Percentiles rank a stretch among this genome's conserved stretches.
phyloP scores from a whole-genome alignment of 192 early-diverging fungal species.

The Coemansia guatemalensis region DNA sequence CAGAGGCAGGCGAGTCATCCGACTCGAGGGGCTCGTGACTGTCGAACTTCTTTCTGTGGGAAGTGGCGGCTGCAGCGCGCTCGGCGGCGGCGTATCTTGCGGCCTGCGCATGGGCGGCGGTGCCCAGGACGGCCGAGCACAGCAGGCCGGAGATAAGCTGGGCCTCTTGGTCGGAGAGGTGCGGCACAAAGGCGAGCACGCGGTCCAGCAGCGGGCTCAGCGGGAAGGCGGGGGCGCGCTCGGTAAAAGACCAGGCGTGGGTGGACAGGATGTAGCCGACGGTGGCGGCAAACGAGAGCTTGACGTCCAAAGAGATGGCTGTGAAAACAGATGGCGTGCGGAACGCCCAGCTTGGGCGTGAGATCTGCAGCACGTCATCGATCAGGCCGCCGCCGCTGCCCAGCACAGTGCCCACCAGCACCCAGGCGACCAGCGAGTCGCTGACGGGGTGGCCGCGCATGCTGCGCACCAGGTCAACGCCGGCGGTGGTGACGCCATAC shows the following conservation, averaged over 20 bases:
- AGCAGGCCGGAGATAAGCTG: slow-evolving; percentile 41
- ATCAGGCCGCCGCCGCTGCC: slow-evolving; percentile 57
- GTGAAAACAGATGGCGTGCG: slow-evolving; percentile 49
- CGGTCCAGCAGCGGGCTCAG: slow-evolving; percentile 35
- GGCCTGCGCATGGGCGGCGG: slow-evolving; percentile 30
- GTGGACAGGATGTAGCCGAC: slow-evolving; percentile 53
- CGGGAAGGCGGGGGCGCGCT: slow-evolving; percentile 41
- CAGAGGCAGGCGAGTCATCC: not conserved
- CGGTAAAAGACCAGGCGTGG: slow-evolving; percentile 52
- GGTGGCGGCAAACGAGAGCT: slow-evolving; percentile 46
- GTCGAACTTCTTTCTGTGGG: slow-evolving; percentile 43
- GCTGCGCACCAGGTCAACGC: slow-evolving; percentile 53
- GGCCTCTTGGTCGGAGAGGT: slow-evolving; percentile 44
- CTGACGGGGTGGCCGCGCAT: slow-evolving; percentile 46
- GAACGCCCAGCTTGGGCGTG: slow-evolving; percentile 33
- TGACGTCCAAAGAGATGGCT: slow-evolving; percentile 42
- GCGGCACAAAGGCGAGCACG: slow-evolving; percentile 37
- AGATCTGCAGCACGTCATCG: slow-evolving; percentile 55
- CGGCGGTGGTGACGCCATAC: slow-evolving; percentile 53
- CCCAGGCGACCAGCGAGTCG: slow-evolving; percentile 52
- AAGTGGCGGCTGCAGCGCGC: slow-evolving; percentile 12
- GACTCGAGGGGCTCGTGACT: not conserved
- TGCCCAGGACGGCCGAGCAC: slow-evolving; percentile 50
- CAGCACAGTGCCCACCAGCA: slow-evolving; percentile 49
- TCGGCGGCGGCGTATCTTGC: slow-evolving; percentile 28